Evolutionary conservation across 495 filamentous ascomycete species (phyloP).

Genomic region (Penicillium fimorum): DNA sequence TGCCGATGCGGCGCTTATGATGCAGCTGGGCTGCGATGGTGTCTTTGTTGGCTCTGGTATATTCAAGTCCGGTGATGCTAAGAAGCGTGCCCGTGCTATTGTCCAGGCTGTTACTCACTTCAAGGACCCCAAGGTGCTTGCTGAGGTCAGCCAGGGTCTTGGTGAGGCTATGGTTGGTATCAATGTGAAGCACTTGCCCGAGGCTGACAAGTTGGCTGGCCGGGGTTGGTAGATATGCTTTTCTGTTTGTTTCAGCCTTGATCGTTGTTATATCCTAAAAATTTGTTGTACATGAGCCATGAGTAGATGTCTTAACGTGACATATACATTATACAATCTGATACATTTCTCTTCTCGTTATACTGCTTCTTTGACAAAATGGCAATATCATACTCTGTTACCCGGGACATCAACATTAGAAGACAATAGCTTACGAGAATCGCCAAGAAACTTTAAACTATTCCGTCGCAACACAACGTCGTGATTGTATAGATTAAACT

Average conservation of each 20-base stretch:
- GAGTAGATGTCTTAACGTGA: conserved; percentile 19
- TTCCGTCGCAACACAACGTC: background rate
- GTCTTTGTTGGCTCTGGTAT: conserved; percentile 97
- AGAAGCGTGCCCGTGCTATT: conserved; percentile 85
- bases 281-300: conserved; percentile 23
- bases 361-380: background rate
- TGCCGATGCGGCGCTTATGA: conserved; percentile 97
- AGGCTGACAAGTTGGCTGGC: conserved; percentile 77
- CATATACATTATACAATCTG: conserved; percentile 9
- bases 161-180: conserved; percentile 97
- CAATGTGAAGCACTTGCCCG: conserved; percentile 70
- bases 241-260: conserved; percentile 14
- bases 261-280: conserved; percentile 16
- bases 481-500: background rate
- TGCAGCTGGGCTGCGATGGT: conserved; percentile 97
- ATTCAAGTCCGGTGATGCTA: conserved; percentile 91
- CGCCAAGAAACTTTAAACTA: background rate
- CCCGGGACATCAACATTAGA: background rate
- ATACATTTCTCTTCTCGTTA: background rate
- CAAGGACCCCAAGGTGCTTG: conserved; percentile 81
- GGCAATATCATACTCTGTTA: background rate
- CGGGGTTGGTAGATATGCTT: conserved; percentile 71
- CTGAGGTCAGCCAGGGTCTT: conserved; percentile 80
- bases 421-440: background rate
- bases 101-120: conserved; percentile 91